Percentiles rank a stretch among this genome's conserved stretches.
These are phyloP conservation scores for Geotrichum phurueaensis DNA, from an alignment of 1,139 yeast species.

Conservation along the genomic window DNA sequence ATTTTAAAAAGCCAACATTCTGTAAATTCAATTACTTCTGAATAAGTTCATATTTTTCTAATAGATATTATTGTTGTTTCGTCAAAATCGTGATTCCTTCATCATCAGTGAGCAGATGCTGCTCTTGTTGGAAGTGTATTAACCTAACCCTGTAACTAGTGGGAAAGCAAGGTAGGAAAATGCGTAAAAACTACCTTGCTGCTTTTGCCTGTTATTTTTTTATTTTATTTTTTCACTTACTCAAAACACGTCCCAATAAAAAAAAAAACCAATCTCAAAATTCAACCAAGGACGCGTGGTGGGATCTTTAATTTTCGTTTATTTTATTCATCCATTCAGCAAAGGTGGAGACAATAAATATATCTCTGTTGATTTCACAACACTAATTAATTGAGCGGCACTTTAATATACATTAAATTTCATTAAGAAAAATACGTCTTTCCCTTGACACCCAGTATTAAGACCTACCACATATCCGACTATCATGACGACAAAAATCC, in stretches of 20 bases:
- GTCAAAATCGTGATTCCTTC: too few relatives aligned
- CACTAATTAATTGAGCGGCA: neutral
- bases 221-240: neutral
- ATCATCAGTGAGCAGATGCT: neutral
- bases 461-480: neutral
- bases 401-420: neutral
- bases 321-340: neutral
- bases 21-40: too few relatives aligned
- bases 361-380: neutral
- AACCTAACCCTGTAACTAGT: neutral
- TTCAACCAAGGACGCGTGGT: neutral
- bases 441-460: neutral
- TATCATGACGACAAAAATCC: constrained; percentile 28
- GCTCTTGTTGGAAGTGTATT: neutral
- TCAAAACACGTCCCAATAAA: neutral
- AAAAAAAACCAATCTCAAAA: neutral
- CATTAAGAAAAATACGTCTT: too few relatives aligned
- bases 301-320: neutral
- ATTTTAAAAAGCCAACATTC: too few relatives aligned
- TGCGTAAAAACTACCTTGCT: neutral
- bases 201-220: neutral
- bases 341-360: neutral
- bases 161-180: neutral
- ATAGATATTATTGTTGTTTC: too few relatives aligned
- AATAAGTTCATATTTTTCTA: too few relatives aligned